A percentile compares a stretch with the other conserved stretches of the same genome.
phyloP scores from a whole-genome alignment of 139 green algal species.

The Deuterostichococcus epilithicus region DNA sequence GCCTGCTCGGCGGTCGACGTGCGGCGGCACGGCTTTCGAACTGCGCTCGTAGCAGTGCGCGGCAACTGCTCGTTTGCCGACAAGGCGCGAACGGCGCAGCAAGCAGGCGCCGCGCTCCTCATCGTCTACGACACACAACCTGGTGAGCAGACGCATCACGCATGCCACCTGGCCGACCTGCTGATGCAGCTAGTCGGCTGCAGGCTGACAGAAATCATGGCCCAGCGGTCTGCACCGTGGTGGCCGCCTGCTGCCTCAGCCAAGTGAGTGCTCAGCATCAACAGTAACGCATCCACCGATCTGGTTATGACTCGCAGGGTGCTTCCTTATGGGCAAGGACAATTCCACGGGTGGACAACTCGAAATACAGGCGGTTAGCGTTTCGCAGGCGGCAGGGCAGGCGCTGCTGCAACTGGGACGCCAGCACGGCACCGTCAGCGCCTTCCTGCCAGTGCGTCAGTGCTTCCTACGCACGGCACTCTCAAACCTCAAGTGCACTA shows the following conservation, averaged over 20 bases:
- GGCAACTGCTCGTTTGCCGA: slow-evolving; percentile 1
- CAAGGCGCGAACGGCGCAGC: background rate
- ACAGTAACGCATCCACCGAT: no score
- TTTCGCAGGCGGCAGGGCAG: slow-evolving; percentile 29
- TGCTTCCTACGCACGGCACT: no score
- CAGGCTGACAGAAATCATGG: no score
- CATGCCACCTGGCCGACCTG: no score
- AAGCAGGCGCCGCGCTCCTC: background rate
- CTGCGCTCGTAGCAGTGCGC: background rate
- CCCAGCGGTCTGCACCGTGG: no score
- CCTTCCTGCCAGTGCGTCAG: background rate
- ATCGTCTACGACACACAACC: background rate
- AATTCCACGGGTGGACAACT: slow-evolving; percentile 3
- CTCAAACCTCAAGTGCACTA: no score
- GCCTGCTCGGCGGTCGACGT: slow-evolving; percentile 12
- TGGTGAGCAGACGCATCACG: background rate
- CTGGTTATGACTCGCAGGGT: no score
- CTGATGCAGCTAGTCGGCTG: no score
- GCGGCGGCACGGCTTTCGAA: background rate
- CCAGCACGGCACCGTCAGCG: background rate
- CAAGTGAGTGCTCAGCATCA: no score
- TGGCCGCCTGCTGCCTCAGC: no score
- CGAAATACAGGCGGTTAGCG: slow-evolving; percentile 26
- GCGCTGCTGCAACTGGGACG: slow-evolving; percentile 14
- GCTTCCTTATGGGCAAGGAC: slow-evolving; percentile 42